These are phyloP conservation scores for Beauveria rudraprayagi DNA, from an alignment of 2,329 filamentous ascomycete genomes.

Conservation along the genomic window DNA sequence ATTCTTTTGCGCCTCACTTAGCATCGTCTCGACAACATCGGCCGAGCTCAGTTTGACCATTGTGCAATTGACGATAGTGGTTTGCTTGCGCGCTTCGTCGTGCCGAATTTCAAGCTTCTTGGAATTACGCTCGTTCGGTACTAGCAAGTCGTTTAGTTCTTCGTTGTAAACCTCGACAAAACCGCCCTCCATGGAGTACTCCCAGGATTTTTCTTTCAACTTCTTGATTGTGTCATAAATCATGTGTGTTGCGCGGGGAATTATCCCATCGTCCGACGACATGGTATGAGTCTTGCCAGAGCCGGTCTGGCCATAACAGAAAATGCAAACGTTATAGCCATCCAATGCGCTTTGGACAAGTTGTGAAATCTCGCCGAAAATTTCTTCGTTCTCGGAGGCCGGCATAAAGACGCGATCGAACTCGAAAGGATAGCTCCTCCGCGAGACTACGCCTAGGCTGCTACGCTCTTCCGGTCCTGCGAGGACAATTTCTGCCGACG, in stretches of 20 bases:
- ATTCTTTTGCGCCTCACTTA: conserved; percentile 74
- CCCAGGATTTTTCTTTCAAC: conserved; percentile 86
- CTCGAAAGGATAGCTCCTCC: conserved; percentile 76
- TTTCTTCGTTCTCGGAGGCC: conserved; percentile 66
- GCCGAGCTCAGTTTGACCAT: conserved; percentile 71
- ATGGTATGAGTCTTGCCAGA: conserved; percentile 85
- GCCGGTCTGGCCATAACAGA: conserved; percentile 87
- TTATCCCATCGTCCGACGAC: conserved; percentile 88
- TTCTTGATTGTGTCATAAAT: conserved; percentile 83
- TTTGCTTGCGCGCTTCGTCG: conserved; percentile 73
- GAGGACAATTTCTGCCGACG: conserved; percentile 79
- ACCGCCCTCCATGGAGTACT: conserved; percentile 85
- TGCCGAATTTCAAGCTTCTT: conserved; percentile 87
- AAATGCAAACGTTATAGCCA: conserved; percentile 97
- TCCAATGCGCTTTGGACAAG: conserved; percentile 93
- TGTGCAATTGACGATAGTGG: conserved; percentile 71
- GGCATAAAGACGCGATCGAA: conserved; percentile 93
- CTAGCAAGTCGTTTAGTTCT: conserved; percentile 82
- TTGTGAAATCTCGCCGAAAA: conserved; percentile 95
- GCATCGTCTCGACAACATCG: conserved; percentile 68
- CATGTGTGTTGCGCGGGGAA: conserved; percentile 83
- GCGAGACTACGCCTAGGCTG: conserved; percentile 65
- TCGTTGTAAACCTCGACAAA: conserved; percentile 99
- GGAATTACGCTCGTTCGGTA: conserved; percentile 45
- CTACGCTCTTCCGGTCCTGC: conserved; percentile 77